These are phyloP conservation scores for Populus tremula DNA, from an alignment of 345 rosid genomes.

Conservation along the genomic window DNA sequence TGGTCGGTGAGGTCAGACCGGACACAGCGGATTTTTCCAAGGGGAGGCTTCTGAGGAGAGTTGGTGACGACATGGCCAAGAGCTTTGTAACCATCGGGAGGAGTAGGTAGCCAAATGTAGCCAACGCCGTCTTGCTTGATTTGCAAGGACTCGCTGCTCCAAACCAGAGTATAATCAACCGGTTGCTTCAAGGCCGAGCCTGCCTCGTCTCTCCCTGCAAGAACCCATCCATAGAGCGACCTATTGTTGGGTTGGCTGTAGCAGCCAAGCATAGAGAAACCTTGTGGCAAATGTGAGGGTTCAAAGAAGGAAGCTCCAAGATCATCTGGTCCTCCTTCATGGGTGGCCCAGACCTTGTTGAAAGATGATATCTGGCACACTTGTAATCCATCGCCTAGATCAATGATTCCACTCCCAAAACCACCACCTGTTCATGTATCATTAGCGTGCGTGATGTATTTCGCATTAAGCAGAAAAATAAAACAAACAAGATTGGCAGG, in stretches of 20 bases:
- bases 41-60: constrained; percentile 59
- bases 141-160: constrained; percentile 59
- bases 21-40: constrained; percentile 62
- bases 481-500: too few species aligned
- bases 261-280: constrained; percentile 55
- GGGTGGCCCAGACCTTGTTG: constrained; percentile 51
- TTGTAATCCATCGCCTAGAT: constrained; percentile 55
- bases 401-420: constrained; percentile 52
- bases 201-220: constrained; percentile 49
- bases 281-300: constrained; percentile 45
- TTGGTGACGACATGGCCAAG: constrained; percentile 62
- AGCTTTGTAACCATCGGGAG: constrained; percentile 67
- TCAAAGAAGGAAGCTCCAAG: constrained; percentile 72
- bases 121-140: constrained; percentile 62
- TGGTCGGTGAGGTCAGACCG: constrained; percentile 63
- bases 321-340: constrained; percentile 66
- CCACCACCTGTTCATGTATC: constrained; percentile 24
- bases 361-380: constrained; percentile 58
- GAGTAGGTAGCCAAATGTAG: constrained; percentile 69
- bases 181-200: constrained; percentile 44
- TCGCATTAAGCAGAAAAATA: too few species aligned
- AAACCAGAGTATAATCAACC: constrained; percentile 67
- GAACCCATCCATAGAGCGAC: constrained; percentile 56
- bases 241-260: constrained; percentile 65
- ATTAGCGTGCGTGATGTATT: too few species aligned